These are phyloP conservation scores for Chiua sp. DNA, from an alignment of 1,284 basidiomycete species.

Conservation along the genomic window DNA sequence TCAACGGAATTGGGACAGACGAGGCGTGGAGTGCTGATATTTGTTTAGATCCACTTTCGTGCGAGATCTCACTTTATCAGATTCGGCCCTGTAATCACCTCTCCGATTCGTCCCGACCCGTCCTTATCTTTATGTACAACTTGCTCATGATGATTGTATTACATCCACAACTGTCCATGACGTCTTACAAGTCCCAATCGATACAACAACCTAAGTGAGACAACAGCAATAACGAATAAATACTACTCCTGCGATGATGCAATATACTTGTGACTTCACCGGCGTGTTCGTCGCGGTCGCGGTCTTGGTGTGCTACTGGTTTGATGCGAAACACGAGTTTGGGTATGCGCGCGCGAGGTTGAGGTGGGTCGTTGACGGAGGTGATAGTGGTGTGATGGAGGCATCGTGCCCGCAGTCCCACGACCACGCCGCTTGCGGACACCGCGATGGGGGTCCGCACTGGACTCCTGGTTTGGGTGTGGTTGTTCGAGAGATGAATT, in stretches of 20 bases:
- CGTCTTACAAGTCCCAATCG: neutral
- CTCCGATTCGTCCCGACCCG: slow-evolving; percentile 1
- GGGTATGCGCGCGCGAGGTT: slow-evolving; percentile 16
- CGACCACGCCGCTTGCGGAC: slow-evolving; percentile 17
- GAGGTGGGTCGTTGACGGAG: slow-evolving; percentile 33
- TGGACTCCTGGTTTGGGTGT: slow-evolving; percentile 10
- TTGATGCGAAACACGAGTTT: slow-evolving; percentile 21
- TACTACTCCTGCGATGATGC: slow-evolving; percentile 15
- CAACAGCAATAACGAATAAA: slow-evolving; percentile 41
- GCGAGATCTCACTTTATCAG: neutral
- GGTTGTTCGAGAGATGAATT: slow-evolving; percentile 16
- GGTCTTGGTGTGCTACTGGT: slow-evolving; percentile 12
- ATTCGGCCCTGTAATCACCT: neutral
- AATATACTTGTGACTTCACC: slow-evolving; percentile 11
- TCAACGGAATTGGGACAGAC: slow-evolving; percentile 11
- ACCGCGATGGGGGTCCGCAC: slow-evolving; percentile 3
- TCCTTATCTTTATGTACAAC: slow-evolving; percentile 27
- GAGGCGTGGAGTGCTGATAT: slow-evolving; percentile 16
- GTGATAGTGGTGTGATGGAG: slow-evolving; percentile 32
- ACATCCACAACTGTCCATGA: no score
- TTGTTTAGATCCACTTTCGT: slow-evolving; percentile 16
- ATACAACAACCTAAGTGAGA: slow-evolving; percentile 11
- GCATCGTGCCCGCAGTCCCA: slow-evolving; percentile 3
- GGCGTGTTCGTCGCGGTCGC: slow-evolving; percentile 22
- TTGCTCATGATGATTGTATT: neutral